Percentiles rank a stretch among this genome's conserved stretches.
These are phyloP conservation scores for Pyricularia pennisetigena DNA, from an alignment of 2,329 filamentous ascomycete species.

Conservation along the genomic window DNA sequence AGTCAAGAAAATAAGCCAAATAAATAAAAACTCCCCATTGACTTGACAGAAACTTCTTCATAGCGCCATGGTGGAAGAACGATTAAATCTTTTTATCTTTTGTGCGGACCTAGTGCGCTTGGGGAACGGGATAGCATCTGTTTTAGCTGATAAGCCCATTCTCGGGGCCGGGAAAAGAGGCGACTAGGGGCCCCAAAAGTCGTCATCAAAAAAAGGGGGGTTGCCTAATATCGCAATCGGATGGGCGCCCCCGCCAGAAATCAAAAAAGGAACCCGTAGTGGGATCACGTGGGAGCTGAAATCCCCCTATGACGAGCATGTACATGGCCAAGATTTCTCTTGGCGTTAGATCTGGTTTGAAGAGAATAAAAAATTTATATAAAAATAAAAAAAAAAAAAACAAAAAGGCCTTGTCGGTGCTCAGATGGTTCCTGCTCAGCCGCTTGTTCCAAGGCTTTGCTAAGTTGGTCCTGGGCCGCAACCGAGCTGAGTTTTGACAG, in stretches of 20 bases:
- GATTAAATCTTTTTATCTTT: background rate
- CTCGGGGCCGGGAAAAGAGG: background rate
- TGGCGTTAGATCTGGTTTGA: background rate
- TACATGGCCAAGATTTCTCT: background rate
- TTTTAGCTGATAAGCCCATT: background rate
- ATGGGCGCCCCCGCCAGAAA: too few relatives aligned
- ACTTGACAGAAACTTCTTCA: background rate
- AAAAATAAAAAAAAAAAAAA: too few relatives aligned
- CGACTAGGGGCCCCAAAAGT: background rate
- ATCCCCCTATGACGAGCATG: background rate
- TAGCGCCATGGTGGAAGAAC: background rate
- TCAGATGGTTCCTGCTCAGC: background rate
- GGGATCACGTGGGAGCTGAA: background rate
- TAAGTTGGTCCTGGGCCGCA: background rate
- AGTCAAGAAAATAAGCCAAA: background rate
- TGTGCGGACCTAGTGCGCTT: background rate
- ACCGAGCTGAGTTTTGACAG: background rate
- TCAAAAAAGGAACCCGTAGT: too few relatives aligned
- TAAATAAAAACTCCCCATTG: too few relatives aligned
- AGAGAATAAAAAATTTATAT: too few relatives aligned
- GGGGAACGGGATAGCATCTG: background rate
- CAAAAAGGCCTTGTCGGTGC: background rate
- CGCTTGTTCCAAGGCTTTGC: background rate
- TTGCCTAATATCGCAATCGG: too few relatives aligned
- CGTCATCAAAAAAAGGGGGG: background rate